Base-by-base conservation (phyloP, 2,329 filamentous ascomycete species). In the Nemania diffusa region DNA sequence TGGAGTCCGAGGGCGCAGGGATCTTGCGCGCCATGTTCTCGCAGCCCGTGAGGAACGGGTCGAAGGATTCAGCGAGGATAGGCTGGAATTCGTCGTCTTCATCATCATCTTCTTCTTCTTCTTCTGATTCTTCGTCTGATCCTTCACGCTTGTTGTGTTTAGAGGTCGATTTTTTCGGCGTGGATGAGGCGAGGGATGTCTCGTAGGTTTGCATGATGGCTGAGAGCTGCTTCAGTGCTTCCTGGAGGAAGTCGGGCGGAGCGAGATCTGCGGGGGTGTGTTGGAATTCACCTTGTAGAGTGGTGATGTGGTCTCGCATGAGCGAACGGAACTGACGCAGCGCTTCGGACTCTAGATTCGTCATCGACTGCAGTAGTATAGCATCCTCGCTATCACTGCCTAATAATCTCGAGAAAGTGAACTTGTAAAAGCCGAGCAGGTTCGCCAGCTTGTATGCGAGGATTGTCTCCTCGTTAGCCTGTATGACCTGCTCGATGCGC, bases 371-470 rank as follows among this genome's bases (percentile, higher is more conserved):
- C 0, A 94, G 84, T 0, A 97, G 83, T 8, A 86, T 83, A 0
- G 93, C 92, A 11, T 90, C 84, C 1, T 17, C 27, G 22, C 40
- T 55, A 6, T 67, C 59, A 5, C 84, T 73, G 1, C 92, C 91
- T 0, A 98, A 83, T 0, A 98, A 84, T 73, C 91, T 95, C 17
- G 88, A 82, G 77, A 98, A 97, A 0, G 94, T 97, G 69, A 88
- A 85, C 32, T 88, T 90, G 80, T 99, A 99, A 80, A 99, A 99
- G 46, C 88, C 90, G 48, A 98, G 85, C 1, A 99, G 84, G 73
- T 97, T 97, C 11, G 93, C 90, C 46, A 98, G 89, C 77, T 94
- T 96, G 82, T 97, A 99, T 37, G 93, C 91, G 56, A 94, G 83
- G 22, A 97, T 92, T 0, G 91, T 91, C 66, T 98, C 94, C 73